phyloP scores from a whole-genome alignment of 2,329 filamentous ascomycete species.

The Fusarium palustre region DNA sequence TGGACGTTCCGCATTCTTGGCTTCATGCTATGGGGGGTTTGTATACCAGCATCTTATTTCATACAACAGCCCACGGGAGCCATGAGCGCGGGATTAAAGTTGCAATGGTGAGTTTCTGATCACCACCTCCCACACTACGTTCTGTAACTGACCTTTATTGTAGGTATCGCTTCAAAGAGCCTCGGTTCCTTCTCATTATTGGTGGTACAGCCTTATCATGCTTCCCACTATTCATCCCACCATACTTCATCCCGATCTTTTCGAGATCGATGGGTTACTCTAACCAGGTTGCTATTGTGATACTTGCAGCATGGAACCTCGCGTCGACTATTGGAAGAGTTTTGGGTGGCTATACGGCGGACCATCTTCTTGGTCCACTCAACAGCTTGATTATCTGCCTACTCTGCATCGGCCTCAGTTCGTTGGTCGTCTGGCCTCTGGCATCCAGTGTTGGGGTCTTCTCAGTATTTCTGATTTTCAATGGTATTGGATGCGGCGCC shows the following conservation, averaged over 20 bases:
- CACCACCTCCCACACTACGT: fast-evolving
- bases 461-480: slow-evolving; percentile 40
- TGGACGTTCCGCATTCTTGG: slow-evolving; percentile 48
- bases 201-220: slow-evolving; percentile 45
- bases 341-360: slow-evolving; percentile 43
- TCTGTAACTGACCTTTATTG: fast-evolving
- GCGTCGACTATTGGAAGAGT: slow-evolving; percentile 47
- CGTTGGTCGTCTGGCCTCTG: slow-evolving; percentile 46
- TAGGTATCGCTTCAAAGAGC: slow-evolving; percentile 47
- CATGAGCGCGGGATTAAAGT: slow-evolving; percentile 16
- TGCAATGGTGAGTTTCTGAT: slow-evolving; percentile 42
- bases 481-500: slow-evolving; percentile 48
- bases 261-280: slow-evolving; percentile 44
- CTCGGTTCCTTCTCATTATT: slow-evolving; percentile 43
- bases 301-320: slow-evolving; percentile 48
- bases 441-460: slow-evolving; percentile 44
- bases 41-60: slow-evolving; percentile 47
- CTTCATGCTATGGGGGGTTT: slow-evolving; percentile 47
- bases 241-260: slow-evolving; percentile 46
- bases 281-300: slow-evolving; percentile 39
- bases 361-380: slow-evolving; percentile 44
- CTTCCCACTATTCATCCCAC: slow-evolving; percentile 45
- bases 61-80: slow-evolving; percentile 36
- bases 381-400: slow-evolving; percentile 47
- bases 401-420: slow-evolving; percentile 45